Conservation (phyloP, 2,329 filamentous ascomycete species). For the Cladosporium austrohemisphaericum region DNA sequence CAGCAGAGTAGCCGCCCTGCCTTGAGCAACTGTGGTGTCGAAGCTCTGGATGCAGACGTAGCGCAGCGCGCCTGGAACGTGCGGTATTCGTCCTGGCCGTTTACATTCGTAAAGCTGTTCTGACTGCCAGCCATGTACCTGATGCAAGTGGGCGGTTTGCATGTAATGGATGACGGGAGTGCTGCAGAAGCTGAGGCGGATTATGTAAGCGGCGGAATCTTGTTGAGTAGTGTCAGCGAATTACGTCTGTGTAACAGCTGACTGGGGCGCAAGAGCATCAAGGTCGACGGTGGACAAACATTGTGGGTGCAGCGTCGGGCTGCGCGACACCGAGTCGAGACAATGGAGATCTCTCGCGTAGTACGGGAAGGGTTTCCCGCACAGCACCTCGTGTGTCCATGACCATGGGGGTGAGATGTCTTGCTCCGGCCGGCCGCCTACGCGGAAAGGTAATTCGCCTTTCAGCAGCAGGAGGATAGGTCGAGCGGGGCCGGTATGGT, state of each 20-base stretch:
- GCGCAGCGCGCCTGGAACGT: not conserved
- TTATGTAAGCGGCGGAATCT: not conserved
- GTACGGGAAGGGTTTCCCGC: not conserved
- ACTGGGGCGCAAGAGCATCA: not conserved
- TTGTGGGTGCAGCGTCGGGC: not conserved
- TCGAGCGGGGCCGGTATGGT: no score
- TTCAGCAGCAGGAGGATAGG: not conserved
- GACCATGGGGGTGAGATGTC: constrained; percentile 1
- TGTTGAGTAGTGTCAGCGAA: not conserved
- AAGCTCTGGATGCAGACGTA: constrained; percentile 1
- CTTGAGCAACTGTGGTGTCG: not conserved
- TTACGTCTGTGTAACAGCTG: not conserved
- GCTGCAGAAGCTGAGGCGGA: not conserved
- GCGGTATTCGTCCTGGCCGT: not conserved
- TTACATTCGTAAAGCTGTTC: not conserved
- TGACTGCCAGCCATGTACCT: not conserved
- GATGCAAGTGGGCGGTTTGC: not conserved
- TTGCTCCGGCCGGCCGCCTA: not conserved
- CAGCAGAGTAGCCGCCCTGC: not conserved
- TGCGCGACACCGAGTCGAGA: not conserved
- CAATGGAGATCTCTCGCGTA: not conserved
- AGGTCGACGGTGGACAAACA: constrained; percentile 1
- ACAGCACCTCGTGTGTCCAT: constrained; percentile 2
- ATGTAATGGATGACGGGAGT: not conserved
- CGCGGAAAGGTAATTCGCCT: not conserved